phyloP scores from a whole-genome alignment of 1,284 basidiomycete species.

The Anthracocystis panici-leucophaei region DNA sequence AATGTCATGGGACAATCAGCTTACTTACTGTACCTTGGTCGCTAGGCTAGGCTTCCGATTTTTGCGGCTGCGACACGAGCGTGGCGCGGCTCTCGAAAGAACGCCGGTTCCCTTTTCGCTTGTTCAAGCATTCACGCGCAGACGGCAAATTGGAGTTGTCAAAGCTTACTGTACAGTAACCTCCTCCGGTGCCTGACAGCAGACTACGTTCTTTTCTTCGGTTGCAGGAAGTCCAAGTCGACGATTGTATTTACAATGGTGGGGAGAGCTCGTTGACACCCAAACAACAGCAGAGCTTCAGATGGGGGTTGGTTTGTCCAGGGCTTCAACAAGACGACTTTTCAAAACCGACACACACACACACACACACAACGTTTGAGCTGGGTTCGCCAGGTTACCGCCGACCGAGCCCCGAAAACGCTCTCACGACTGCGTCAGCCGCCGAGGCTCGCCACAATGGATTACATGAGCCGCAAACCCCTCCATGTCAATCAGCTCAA shows the following conservation, averaged over 20 bases:
- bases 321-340: background rate
- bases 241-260: too few species aligned
- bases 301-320: background rate
- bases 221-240: too few species aligned
- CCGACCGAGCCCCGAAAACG: background rate
- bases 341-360: background rate
- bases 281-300: too few species aligned
- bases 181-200: too few species aligned
- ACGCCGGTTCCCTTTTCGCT: background rate
- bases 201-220: too few species aligned
- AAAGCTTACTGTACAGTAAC: too few species aligned
- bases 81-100: too few species aligned
- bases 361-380: background rate
- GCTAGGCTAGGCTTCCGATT: too few species aligned
- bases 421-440: background rate
- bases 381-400: constrained; percentile 11
- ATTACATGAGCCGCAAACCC: background rate
- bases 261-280: too few species aligned
- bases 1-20: background rate
- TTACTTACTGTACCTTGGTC: too few species aligned
- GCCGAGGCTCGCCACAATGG: background rate
- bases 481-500: background rate
- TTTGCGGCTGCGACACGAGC: too few species aligned
- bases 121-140: constrained; percentile 3
- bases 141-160: background rate